Evolutionary conservation across 1,284 basidiomycete genomes (phyloP).

Genomic region (Ustilago nuda): DNA sequence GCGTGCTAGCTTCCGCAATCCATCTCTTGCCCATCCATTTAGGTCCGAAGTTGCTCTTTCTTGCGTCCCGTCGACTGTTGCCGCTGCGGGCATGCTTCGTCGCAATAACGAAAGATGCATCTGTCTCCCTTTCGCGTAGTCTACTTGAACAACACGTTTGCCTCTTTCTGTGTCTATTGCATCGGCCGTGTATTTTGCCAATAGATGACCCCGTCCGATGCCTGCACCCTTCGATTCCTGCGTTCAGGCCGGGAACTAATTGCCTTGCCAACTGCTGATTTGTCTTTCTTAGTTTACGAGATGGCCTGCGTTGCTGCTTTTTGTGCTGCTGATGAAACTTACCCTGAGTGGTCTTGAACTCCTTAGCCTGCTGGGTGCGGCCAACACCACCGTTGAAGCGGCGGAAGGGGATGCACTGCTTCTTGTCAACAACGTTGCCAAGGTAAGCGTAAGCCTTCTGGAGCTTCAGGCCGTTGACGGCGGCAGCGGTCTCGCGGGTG

Average conservation of each 20-base stretch:
- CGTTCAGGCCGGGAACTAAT: not conserved
- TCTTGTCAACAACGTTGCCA: slow-evolving; percentile 93
- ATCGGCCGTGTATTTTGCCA: too few relatives aligned
- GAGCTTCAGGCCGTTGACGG: slow-evolving; percentile 84
- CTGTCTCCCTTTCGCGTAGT: too few relatives aligned
- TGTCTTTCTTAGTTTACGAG: not conserved
- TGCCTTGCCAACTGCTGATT: not conserved
- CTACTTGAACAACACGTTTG: too few relatives aligned
- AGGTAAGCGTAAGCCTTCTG: slow-evolving; percentile 97
- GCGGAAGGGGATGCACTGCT: slow-evolving; percentile 96
- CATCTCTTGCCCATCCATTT: not conserved
- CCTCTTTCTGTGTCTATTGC: too few relatives aligned
- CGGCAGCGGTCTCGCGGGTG: slow-evolving; percentile 79
- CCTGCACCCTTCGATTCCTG: not conserved
- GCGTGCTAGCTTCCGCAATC: not conserved
- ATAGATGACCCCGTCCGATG: too few relatives aligned
- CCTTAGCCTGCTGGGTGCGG: slow-evolving; percentile 95
- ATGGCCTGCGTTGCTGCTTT: not conserved
- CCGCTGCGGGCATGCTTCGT: too few relatives aligned
- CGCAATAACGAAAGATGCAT: too few relatives aligned
- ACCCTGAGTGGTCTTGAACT: slow-evolving; percentile 97
- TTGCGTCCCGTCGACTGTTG: not conserved
- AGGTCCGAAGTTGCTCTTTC: not conserved
- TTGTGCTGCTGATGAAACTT: slow-evolving; percentile 64
- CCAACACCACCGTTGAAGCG: slow-evolving; percentile 97